These are phyloP conservation scores for Trichoderma gamsii DNA, from an alignment of 495 filamentous ascomycete species.

Conservation along the genomic window DNA sequence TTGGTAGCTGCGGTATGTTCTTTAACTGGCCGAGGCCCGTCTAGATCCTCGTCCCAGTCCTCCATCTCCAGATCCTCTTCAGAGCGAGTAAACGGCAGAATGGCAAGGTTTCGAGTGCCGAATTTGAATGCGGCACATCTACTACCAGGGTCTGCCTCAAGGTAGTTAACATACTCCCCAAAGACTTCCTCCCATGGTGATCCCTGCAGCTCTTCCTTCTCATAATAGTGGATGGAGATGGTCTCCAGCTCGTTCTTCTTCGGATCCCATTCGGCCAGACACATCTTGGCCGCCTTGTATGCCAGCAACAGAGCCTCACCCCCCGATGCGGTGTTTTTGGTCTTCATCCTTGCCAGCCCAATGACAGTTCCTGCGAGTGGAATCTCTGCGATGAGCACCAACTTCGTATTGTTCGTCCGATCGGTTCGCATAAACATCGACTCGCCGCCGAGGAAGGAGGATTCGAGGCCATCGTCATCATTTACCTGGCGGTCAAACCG, in stretches of 20 bases:
- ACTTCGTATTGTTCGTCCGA: slow-evolving; percentile 58
- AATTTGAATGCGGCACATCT: slow-evolving; percentile 93
- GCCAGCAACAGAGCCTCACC: slow-evolving; percentile 79
- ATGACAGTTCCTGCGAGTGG: slow-evolving; percentile 75
- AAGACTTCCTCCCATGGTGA: slow-evolving; percentile 70
- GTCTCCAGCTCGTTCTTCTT: slow-evolving; percentile 70
- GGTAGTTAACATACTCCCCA: slow-evolving; percentile 62
- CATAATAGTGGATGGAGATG: slow-evolving; percentile 94
- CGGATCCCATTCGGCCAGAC: slow-evolving; percentile 90
- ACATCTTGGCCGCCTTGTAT: slow-evolving; percentile 84
- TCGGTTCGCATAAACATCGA: slow-evolving; percentile 48
- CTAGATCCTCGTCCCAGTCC: slow-evolving; percentile 76
- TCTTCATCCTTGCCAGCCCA: slow-evolving; percentile 69
- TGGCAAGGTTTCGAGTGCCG: slow-evolving; percentile 78
- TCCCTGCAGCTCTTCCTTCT: slow-evolving; percentile 76
- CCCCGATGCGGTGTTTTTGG: slow-evolving; percentile 62
- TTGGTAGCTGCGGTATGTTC: slow-evolving; percentile 43
- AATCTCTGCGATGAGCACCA: slow-evolving; percentile 83
- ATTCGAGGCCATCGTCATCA: slow-evolving; percentile 55
- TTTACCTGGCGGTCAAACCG: slow-evolving; percentile 34
- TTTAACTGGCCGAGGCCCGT: slow-evolving; percentile 48
- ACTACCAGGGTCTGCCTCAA: slow-evolving; percentile 85
- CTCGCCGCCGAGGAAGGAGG: slow-evolving; percentile 54
- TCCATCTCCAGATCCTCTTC: slow-evolving; percentile 86
- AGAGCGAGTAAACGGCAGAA: slow-evolving; percentile 84